Base-by-base conservation (phyloP, 192 early-diverging fungal species). In the Entomortierella beljakovae region DNA sequence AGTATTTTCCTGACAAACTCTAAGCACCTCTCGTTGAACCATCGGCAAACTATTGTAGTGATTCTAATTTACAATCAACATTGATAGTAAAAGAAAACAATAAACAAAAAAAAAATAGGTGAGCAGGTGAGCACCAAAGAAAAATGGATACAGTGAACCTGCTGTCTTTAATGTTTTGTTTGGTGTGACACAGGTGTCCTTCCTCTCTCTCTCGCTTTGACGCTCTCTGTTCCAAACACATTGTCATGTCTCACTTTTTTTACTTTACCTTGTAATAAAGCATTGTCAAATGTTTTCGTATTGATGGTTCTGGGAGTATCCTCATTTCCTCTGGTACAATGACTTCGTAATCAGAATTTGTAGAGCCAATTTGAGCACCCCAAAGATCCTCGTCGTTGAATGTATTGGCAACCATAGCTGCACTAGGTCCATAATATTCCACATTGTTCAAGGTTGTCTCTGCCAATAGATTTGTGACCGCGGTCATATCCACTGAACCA, bases 1-100 rank as follows among this genome's bases (percentile, higher is more conserved):
- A 25, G 70, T 70, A 37, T 79, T 79, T 49, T 79, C 56, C 61
- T 70, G 61, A 32, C 75, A 79, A 11, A 79, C 75, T n/a, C 67
- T 25, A 3, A 79, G 61, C 2, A 79, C 75, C 31, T 61, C 75
- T 1, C 61, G 66, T 25, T 79, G 75, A 8, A 79, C 75, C 75
- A 79, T 79, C 2, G 75, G 75, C 20, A 79, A 33, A 20, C 35
- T 40, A 8, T 28, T 52, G 55, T 68, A 68, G 29, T 77, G 73
- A 40, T 77, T 77, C 73, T 77, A 49, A 46, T 35, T 34, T 33
- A 11, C 15, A 43, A 26, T 31, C 26, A 7, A 51, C 22, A 31
- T 37, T n/a, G 25, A 57, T 37, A 34, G 32, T 15, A 7, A 31
- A 61, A 32, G 2, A 26, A 60, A 26, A 10, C 35, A 43, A 22